phyloP scores from a whole-genome alignment of 2,329 filamentous ascomycete genomes.

The Sporothrix curviconia region DNA sequence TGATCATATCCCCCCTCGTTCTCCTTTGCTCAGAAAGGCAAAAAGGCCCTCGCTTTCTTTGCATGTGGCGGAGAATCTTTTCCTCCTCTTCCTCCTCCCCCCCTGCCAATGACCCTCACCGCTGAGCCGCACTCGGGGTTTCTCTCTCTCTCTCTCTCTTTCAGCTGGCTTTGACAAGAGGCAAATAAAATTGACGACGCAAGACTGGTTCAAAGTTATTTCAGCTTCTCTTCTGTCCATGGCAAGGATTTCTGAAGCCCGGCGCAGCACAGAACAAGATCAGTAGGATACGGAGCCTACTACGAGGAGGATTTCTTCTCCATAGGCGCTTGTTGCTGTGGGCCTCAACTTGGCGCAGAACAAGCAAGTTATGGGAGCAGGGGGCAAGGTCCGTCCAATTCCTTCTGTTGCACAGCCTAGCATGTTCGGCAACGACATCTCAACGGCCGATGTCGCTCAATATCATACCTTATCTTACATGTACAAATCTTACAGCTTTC shows the following conservation, averaged over 20 bases:
- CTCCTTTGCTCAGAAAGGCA: neutral
- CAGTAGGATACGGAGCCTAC: no score
- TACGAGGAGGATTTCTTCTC: neutral
- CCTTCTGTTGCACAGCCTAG: neutral
- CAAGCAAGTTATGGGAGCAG: neutral
- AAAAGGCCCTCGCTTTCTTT: neutral
- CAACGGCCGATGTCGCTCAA: no score
- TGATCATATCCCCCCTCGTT: neutral
- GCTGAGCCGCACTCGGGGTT: no score
- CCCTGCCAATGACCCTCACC: no score
- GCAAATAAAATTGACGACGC: no score
- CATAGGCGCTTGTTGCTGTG: neutral
- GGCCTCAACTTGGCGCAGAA: neutral
- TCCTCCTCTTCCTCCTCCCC: neutral
- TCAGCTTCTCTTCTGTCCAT: no score
- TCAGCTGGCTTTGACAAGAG: neutral
- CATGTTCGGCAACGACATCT: no score
- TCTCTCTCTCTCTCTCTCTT: neutral
- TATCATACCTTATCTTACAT: no score
- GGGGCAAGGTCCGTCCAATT: neutral
- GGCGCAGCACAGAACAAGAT: no score
- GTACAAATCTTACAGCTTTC: no score
- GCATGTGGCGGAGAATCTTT: constrained; percentile 9
- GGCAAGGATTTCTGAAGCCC: no score
- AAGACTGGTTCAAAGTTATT: no score